Percentiles rank a stretch among this genome's conserved stretches.
These are phyloP conservation scores for Microbotryum lychnidis-dioicae DNA, from an alignment of 1,284 basidiomycete genomes.

Conservation along the genomic window DNA sequence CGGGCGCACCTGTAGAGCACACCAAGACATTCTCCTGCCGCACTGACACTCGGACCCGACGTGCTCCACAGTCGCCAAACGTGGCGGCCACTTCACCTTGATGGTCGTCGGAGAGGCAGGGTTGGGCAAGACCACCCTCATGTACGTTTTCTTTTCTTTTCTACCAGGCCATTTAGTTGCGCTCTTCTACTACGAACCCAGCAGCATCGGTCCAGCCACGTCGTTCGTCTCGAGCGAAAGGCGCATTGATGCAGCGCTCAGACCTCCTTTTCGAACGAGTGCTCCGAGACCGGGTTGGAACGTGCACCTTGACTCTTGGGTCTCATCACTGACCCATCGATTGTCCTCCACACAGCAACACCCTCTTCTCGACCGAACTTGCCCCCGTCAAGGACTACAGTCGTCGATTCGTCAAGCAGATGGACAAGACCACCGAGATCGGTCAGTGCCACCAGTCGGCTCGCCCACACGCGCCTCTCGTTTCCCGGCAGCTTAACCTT, in stretches of 20 bases:
- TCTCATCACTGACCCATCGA: not conserved
- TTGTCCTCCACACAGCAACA: constrained; percentile 62
- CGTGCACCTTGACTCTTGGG: no score
- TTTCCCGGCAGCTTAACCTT: not conserved
- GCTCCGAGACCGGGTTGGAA: no score
- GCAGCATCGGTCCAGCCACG: no score
- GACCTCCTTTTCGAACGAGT: not conserved
- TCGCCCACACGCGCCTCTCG: no score
- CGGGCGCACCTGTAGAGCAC: not conserved
- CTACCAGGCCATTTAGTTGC: no score
- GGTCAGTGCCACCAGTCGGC: constrained; percentile 11
- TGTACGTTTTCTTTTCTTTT: constrained; percentile 1
- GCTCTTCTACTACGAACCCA: no score
- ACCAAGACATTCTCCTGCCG: not conserved
- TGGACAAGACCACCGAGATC: constrained; percentile 93
- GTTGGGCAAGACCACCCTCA: constrained; percentile 57
- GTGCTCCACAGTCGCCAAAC: constrained; percentile 71
- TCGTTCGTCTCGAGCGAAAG: no score
- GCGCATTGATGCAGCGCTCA: not conserved
- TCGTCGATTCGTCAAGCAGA: constrained; percentile 86
- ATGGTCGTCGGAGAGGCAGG: constrained; percentile 99
- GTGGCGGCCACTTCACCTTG: constrained; percentile 93
- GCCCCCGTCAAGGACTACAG: constrained; percentile 84
- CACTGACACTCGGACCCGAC: no score
- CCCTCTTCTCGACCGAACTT: constrained; percentile 96